Base-by-base conservation (phyloP, 306 rosid species). In the Fagus crenata region DNA sequence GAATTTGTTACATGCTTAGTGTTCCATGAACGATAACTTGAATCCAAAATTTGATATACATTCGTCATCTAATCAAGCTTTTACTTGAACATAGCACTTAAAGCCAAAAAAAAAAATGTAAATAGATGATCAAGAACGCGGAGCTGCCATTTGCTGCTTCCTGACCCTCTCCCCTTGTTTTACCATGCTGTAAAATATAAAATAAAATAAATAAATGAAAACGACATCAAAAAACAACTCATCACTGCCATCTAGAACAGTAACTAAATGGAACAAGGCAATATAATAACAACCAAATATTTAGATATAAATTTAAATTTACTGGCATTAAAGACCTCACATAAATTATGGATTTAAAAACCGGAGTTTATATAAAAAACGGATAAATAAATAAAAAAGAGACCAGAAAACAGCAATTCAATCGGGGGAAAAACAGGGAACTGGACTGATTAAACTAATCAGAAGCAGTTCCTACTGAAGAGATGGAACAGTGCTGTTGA, bases 91-190 rank as follows among this genome's bases (percentile, higher is more conserved):
- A 35, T 32, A 49, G 59, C 4, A 33, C 14, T 53, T 43, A 43
- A 43, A 67, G 8, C 36, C 28, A 22, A 22, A 22, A 22, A 22
- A 22, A 74, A 67, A 17, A 39, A 55, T 17, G 56, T 39, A 33
- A 32, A 31, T 28, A 40, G 32, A 18, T 4, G 74, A 64, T 88
- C 89, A 94, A 68, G 97, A 85, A 71, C 98, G 93, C 28, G 97
- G 97, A 77, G 97, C 93, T 55, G 90, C 86, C 93, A 94, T 88
- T 81, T 92, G 97, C 86, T 88, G 90, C 95, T 90, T 94, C 86
- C 85, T 92, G 56, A 94, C 81, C 84, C 86, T 85, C 76, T 82
- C 84, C 15, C 89, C 95, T 0, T 87, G 75, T 79, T 81, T 94
- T 72, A 94, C 98, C 93, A 82, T 64, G 75, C 98, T 94, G 93